Percentiles rank a stretch among this genome's conserved stretches.
These are phyloP conservation scores for Olyra latifolia DNA, from an alignment of 176 grass and related monocot species.

Conservation along the genomic window DNA sequence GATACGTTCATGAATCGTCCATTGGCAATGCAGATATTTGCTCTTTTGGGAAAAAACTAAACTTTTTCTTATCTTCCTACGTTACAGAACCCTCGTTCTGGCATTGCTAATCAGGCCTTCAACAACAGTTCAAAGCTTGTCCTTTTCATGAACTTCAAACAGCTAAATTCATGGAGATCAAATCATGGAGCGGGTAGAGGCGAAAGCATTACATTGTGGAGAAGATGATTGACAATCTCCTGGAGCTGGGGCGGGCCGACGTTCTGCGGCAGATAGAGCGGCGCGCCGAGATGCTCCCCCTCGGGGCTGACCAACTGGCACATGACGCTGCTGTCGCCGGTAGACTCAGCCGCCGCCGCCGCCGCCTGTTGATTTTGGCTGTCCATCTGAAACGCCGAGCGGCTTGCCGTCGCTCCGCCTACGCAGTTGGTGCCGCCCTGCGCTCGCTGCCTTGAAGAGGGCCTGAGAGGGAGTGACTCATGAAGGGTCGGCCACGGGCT, in stretches of 20 bases:
- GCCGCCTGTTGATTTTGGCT: not conserved
- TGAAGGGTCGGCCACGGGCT: too few relatives aligned
- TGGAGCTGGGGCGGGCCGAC: conserved; percentile 76
- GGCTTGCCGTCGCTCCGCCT: too few relatives aligned
- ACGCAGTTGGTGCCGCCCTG: too few relatives aligned
- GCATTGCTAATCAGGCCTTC: not conserved
- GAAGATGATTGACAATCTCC: conserved; percentile 94
- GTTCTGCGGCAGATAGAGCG: conserved; percentile 86
- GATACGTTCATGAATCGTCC: not conserved
- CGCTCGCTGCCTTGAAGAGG: too few relatives aligned
- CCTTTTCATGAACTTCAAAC: not conserved
- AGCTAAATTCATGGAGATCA: not conserved
- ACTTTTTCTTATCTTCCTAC: not conserved
- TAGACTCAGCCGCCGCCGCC: too few relatives aligned
- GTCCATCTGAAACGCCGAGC: too few relatives aligned
- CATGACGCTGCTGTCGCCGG: conserved; percentile 49
- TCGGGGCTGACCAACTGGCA: conserved; percentile 80
- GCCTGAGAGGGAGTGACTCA: too few relatives aligned
- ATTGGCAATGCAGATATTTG: not conserved
- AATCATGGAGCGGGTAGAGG: not conserved
- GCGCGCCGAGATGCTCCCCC: conserved; percentile 63
- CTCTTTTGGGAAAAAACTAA: not conserved
- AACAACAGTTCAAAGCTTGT: not conserved
- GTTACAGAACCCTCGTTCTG: not conserved
- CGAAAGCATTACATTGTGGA: conserved; percentile 53